Evolutionary conservation across 768 basidiomycete genomes (phyloP).

Genomic region (Suillus discolor): DNA sequence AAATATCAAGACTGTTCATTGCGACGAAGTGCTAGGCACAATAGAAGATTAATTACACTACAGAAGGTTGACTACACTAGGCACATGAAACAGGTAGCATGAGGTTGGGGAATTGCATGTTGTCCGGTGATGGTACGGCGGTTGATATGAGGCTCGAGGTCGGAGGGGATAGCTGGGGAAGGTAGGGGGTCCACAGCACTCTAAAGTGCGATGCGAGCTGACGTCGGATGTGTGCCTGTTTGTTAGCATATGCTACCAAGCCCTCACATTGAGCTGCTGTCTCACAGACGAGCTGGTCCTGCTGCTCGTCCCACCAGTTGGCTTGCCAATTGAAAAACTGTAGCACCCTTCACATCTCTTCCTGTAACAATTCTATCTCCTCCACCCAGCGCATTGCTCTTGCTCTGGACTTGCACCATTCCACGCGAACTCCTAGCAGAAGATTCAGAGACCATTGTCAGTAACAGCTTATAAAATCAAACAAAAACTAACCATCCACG

Average conservation of each 20-base stretch:
- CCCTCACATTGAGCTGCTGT: conserved; percentile 12
- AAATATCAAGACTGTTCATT: neutral
- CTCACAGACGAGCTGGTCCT: neutral
- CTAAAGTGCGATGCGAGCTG: neutral
- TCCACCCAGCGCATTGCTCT: conserved; percentile 37
- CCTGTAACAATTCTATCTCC: conserved; percentile 34
- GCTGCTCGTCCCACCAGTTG: conserved; percentile 19
- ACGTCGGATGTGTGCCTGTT: conserved; percentile 15
- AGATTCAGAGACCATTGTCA: too few species aligned
- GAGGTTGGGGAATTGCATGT: neutral
- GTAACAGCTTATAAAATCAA: too few species aligned
- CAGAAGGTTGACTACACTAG: neutral
- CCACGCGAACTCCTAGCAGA: conserved; percentile 21
- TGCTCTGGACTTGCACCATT: conserved; percentile 35
- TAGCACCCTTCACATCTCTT: conserved; percentile 37
- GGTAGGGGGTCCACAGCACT: neutral
- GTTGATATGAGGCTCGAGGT: neutral
- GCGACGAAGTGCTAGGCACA: neutral
- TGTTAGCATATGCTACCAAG: conserved; percentile 23
- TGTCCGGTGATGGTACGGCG: neutral
- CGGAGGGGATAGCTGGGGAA: neutral
- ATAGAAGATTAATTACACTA: neutral
- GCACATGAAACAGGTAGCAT: neutral
- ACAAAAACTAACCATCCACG: neutral
- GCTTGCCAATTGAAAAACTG: conserved; percentile 22